A percentile compares a stretch with the other conserved stretches of the same genome.
Evolutionary conservation across 257 asterid genomes (phyloP).

Genomic region (Petunia axillaris): DNA sequence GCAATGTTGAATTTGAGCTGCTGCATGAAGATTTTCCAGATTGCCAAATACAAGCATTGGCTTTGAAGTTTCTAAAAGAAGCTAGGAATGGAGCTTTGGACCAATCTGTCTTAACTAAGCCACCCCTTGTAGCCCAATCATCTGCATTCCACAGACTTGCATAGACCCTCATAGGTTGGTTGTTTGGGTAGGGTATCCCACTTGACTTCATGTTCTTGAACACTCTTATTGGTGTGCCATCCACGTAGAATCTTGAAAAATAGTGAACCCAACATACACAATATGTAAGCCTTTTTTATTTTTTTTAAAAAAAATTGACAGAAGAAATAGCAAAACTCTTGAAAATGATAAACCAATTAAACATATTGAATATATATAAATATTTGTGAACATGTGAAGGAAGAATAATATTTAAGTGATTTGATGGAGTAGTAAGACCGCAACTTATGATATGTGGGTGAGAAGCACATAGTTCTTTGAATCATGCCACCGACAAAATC

Average conservation of each 20-base stretch:
- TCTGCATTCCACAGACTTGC: conserved; percentile 86
- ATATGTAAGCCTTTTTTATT: no score
- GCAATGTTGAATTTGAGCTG: conserved; percentile 29
- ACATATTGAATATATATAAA: neutral
- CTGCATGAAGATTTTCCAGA: conserved; percentile 47
- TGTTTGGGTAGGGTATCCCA: conserved; percentile 58
- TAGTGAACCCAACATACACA: no score
- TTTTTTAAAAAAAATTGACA: no score
- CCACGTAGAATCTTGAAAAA: conserved; percentile 57
- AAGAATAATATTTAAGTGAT: neutral
- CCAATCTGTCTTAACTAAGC: conserved; percentile 73
- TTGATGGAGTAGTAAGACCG: no score
- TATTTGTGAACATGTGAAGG: neutral
- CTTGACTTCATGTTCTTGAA: conserved; percentile 58
- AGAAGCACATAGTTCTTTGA: no score
- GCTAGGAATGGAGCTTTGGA: conserved; percentile 71
- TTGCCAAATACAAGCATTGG: conserved; percentile 57
- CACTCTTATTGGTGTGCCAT: conserved; percentile 63
- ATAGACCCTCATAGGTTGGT: conserved; percentile 75
- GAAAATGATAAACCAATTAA: neutral
- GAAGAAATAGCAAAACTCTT: no score
- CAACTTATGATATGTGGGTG: no score
- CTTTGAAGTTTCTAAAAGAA: conserved; percentile 53
- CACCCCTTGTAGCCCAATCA: conserved; percentile 80
- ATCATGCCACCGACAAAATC: no score